Evolutionary conservation across 2,329 filamentous ascomycete genomes (phyloP), one percentile per base, ranked within the genome.

Genomic region (Scedosporium aurantiacum): DNA sequence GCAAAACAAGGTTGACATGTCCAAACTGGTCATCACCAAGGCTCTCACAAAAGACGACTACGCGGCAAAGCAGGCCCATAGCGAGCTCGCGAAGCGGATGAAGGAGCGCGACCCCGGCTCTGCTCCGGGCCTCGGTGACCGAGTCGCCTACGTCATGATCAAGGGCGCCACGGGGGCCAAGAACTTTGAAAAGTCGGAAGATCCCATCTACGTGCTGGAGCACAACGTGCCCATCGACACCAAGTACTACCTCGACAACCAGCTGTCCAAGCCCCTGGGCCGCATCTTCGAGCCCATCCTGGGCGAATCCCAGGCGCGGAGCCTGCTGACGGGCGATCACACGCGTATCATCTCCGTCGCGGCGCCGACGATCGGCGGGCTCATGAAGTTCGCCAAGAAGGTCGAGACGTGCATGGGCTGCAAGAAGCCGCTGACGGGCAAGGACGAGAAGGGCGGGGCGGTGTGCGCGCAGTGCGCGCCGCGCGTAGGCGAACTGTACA

Each of bases 381-480:
- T 99, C 65, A 99, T 99, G 94, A 97, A 96, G 76, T 99, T 97
- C 71, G 84, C 94, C 40, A 97, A 96, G 78, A 97, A 96, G 79
- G 99, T 94, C 2, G 87, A 92, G 76, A 97, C 94, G 0, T 99
- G 94, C 73, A 96, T 99, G 89, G 94, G 92, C 3, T 99, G 94
- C 84, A 99, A 97, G 82, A 97, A 97, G 74, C 94, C 94, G 3
- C 81, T 99, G 58, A 86, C 84, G 5, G 85, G 85, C 63, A 89
- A 90, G 67, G 83, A 89, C 55, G 93, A 97, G 74, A 85, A 82
- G 66, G 83, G 83, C 4, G 93, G 93, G 4, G 94, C 95, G 0
- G 91, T 97, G 14, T 99, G 94, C 72, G 81, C 84, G 16, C 85
- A 96, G 72, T 97, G 94, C 71, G 83, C 86, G 28, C 89, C 89